Evolutionary conservation across 768 basidiomycete genomes (phyloP).

Genomic region (Lactarius hatsudake): DNA sequence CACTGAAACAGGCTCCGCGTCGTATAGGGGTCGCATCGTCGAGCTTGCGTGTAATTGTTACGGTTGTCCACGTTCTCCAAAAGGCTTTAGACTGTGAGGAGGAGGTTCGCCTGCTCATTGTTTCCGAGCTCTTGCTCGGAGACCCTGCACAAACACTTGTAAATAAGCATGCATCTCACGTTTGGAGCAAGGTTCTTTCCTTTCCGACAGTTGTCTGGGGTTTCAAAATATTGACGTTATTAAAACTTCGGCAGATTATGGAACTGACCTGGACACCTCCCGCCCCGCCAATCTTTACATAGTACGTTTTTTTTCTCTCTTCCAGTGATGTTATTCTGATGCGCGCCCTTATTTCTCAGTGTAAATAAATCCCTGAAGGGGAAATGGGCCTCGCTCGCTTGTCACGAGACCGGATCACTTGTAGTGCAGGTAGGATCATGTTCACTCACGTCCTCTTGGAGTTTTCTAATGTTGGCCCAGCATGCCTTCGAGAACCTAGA

Average conservation of each 20-base stretch:
- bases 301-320: constrained; percentile 46
- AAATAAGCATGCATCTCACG: constrained; percentile 89
- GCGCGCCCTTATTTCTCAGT: constrained; percentile 38
- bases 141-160: constrained; percentile 85
- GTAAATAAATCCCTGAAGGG: constrained; percentile 86
- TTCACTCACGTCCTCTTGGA: not conserved
- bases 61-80: constrained; percentile 84
- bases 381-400: constrained; percentile 86
- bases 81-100: constrained; percentile 91
- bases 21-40: constrained; percentile 68
- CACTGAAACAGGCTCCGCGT: not conserved
- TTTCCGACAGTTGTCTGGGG: constrained; percentile 1
- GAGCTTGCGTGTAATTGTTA: constrained; percentile 88
- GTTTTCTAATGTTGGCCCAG: constrained; percentile 37
- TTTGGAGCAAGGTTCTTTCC: constrained; percentile 76
- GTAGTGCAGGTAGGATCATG: constrained; percentile 67
- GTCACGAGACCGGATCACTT: constrained; percentile 86
- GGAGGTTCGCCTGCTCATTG: constrained; percentile 77
- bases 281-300: constrained; percentile 84
- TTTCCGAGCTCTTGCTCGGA: constrained; percentile 78
- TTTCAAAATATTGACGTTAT: constrained; percentile 17
- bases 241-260: constrained; percentile 60
- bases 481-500: constrained; percentile 86
- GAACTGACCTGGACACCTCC: constrained; percentile 85
- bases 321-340: not conserved